Conservation (phyloP, 2,329 filamentous ascomycete genomes). For the Aspergillaceae sp. region DNA sequence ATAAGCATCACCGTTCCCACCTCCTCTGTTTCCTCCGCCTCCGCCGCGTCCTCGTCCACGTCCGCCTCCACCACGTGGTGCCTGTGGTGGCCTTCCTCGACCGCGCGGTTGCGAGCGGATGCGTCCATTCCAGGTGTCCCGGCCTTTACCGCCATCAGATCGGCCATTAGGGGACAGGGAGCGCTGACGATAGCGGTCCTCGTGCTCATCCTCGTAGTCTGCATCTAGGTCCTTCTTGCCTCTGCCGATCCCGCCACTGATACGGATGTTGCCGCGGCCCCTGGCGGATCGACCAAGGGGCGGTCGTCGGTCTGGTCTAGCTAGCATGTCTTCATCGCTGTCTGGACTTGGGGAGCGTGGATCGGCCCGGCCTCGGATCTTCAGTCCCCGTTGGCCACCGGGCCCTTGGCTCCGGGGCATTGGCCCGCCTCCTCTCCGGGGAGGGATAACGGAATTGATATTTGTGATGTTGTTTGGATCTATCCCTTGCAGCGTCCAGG, state of each 20-base stretch:
- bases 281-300: constrained; percentile 17
- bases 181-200: constrained; percentile 18
- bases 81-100: constrained; percentile 8
- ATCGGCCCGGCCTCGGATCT: constrained; percentile 30
- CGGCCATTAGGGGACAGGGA: constrained; percentile 24
- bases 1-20: constrained; percentile 17
- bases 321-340: constrained; percentile 26
- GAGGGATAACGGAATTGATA: constrained; percentile 21
- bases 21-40: constrained; percentile 12
- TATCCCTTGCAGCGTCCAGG: constrained; percentile 32
- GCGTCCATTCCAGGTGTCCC: constrained; percentile 13
- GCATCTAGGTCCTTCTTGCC: constrained; percentile 15
- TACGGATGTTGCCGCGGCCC: constrained; percentile 27
- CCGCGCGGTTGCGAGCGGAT: constrained; percentile 15
- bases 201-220: constrained; percentile 16
- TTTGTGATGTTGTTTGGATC: constrained; percentile 32
- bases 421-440: constrained; percentile 8
- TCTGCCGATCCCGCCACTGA: constrained; percentile 24
- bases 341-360: constrained; percentile 21
- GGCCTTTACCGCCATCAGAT: constrained; percentile 10
- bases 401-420: constrained; percentile 5
- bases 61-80: constrained; percentile 13
- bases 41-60: constrained; percentile 8
- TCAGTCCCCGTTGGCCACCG: constrained; percentile 16
- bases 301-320: constrained; percentile 18